A percentile compares a stretch with the other conserved stretches of the same genome.
Conservation (phyloP, 2,329 filamentous ascomycete genomes). For the Coleophoma crateriformis region DNA sequence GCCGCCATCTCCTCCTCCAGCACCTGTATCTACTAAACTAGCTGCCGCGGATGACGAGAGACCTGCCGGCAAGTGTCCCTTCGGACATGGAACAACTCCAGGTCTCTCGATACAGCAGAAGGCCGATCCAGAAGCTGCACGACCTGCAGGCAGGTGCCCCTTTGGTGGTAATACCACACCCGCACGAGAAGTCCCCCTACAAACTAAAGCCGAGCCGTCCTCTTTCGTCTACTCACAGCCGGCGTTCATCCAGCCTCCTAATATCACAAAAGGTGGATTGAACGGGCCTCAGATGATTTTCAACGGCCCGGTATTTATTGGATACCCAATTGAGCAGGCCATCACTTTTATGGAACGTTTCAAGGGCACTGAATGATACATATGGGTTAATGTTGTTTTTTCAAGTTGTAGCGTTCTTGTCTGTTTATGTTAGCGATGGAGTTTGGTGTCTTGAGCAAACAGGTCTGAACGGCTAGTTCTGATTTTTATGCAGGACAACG, state of each 20-base stretch:
- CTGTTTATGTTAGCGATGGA: too few relatives aligned
- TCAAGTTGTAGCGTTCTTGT: too few relatives aligned
- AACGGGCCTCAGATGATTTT: conserved; percentile 69
- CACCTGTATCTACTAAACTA: conserved; percentile 31
- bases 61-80: conserved; percentile 49
- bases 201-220: conserved; percentile 6
- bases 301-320: conserved; percentile 90
- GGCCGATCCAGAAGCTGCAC: conserved; percentile 5
- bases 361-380: conserved; percentile 9
- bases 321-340: conserved; percentile 82
- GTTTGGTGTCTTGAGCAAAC: too few relatives aligned
- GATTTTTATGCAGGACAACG: too few relatives aligned
- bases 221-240: conserved; percentile 34
- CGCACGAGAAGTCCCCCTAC: neutral
- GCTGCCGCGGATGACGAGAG: conserved; percentile 18
- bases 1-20: conserved; percentile 51
- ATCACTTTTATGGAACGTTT: conserved; percentile 60
- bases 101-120: neutral
- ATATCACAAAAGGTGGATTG: conserved; percentile 15
- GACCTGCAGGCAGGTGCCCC: conserved; percentile 18
- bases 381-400: too few relatives aligned
- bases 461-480: too few relatives aligned
- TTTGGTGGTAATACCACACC: conserved; percentile 31
- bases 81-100: conserved; percentile 26
- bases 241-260: conserved; percentile 44